Percentiles rank a stretch among this genome's conserved stretches.
phyloP scores from a whole-genome alignment of 2,329 filamentous ascomycete genomes.

The Fusarium citri region DNA sequence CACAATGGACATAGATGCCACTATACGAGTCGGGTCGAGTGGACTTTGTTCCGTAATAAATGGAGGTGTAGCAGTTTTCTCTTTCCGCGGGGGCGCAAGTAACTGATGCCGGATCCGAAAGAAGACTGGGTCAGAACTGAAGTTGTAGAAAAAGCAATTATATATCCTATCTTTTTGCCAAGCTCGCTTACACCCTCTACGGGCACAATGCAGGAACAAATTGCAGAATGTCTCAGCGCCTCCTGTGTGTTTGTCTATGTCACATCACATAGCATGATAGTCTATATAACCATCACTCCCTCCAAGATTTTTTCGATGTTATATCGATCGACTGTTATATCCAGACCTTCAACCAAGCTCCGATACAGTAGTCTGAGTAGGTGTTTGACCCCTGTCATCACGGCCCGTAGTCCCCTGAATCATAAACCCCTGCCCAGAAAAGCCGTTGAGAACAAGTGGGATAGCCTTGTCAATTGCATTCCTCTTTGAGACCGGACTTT shows the following conservation, averaged over 20 bases:
- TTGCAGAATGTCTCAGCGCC: not conserved
- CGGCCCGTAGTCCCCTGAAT: not conserved
- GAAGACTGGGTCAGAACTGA: not conserved
- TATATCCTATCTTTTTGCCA: not conserved
- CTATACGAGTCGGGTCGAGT: not conserved
- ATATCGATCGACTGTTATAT: not conserved
- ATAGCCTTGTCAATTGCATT: not conserved
- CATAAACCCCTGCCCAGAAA: not conserved
- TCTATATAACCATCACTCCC: not conserved
- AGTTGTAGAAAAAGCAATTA: not conserved
- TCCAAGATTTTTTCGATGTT: not conserved
- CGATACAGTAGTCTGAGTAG: no score
- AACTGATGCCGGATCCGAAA: not conserved
- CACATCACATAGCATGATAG: not conserved
- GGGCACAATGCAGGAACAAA: not conserved
- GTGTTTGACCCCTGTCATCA: not conserved
- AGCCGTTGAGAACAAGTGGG: not conserved
- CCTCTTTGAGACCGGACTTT: not conserved
- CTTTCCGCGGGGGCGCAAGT: not conserved
- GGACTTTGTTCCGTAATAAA: not conserved
- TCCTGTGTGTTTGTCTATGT: not conserved
- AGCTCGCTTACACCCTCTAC: not conserved
- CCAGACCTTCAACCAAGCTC: not conserved
- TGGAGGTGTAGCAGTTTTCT: not conserved
- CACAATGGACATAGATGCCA: not conserved